Base-by-base conservation (phyloP, 371 early-diverging fungal genomes). In the Zychaea mexicana region DNA sequence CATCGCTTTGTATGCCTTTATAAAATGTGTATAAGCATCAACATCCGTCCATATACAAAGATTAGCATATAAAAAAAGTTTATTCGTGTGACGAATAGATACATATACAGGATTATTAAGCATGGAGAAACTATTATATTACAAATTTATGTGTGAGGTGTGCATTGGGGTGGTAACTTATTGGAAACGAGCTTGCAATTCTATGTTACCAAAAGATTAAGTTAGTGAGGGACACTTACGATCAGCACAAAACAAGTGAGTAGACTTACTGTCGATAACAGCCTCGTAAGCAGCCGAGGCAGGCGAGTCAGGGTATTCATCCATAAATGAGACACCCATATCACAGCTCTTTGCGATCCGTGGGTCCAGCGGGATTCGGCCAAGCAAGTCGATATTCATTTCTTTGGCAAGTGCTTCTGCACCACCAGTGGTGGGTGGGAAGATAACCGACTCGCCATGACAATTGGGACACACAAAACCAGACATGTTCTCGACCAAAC, bases 401-500 rank as follows among this genome's bases (percentile, higher is more conserved):
- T 96, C 96, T 54, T 78, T 79, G 10, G 92, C 90, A 82, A 98
- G 84, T 61, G 86, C 82, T 32, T 70, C 69, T 15, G 94, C 98
- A 7, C 99, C 99, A 10, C 99, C 99, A 3, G 95, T 93, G 1
- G 92, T 93, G 0, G 96, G 90, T 10, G 93, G 88, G 73, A 98
- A 98, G 57, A 98, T 96, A 17, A 77, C 71, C 21, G 92, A 91
- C 76, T 90, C 89, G 53, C 85, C 88, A 64, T 88, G 76, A 73
- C 99, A 99, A 36, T 82, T 85, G 5, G 98, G 96, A 69, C 99
- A 99, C 9, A 95, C 92, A 74, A 98, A 97, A 2, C 96, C 96
- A 60, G 90, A 85, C 99, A 99, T 99, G 76, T 99, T 99, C 78
- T 99, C 99, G 19, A 99, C 95, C 0, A 99, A 80, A 9, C 99